Conservation (phyloP, 2,329 filamentous ascomycete species). For the Metarhizium sp. region DNA sequence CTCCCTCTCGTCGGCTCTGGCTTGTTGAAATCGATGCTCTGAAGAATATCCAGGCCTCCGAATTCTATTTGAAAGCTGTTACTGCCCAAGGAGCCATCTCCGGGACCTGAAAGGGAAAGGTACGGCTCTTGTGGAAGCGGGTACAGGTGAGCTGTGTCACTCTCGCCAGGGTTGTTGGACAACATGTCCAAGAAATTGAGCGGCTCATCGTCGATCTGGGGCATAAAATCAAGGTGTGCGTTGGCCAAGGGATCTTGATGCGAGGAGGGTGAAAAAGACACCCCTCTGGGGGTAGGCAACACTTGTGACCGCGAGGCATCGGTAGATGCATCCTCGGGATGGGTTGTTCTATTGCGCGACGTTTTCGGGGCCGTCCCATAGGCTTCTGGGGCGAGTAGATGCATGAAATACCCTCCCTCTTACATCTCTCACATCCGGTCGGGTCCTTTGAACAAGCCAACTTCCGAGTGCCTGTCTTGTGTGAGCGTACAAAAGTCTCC, state of each 20-base stretch:
- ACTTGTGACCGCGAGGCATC: background rate
- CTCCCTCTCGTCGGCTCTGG: slow-evolving; percentile 14
- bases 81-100: slow-evolving; percentile 4
- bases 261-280: background rate
- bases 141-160: slow-evolving; percentile 8
- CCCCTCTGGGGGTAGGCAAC: background rate
- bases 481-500: slow-evolving; percentile 17
- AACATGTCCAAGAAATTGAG: slow-evolving; percentile 29
- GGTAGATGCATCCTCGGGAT: background rate
- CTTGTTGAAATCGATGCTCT: slow-evolving; percentile 23
- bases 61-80: slow-evolving; percentile 9
- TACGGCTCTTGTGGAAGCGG: slow-evolving; percentile 1
- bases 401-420: slow-evolving; percentile 45
- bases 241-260: slow-evolving; percentile 4
- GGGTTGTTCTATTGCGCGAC: slow-evolving; percentile 27
- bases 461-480: slow-evolving; percentile 46
- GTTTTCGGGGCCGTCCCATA: slow-evolving; percentile 57
- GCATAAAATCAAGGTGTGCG: slow-evolving; percentile 26
- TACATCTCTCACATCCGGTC: slow-evolving; percentile 50
- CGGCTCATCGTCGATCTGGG: slow-evolving; percentile 14
- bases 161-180: slow-evolving; percentile 15
- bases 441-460: slow-evolving; percentile 56
- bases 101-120: slow-evolving; percentile 9
- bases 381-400: slow-evolving; percentile 56
- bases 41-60: slow-evolving; percentile 19